phyloP scores from a whole-genome alignment of 768 basidiomycete species.

The Agaricus blazei region DNA sequence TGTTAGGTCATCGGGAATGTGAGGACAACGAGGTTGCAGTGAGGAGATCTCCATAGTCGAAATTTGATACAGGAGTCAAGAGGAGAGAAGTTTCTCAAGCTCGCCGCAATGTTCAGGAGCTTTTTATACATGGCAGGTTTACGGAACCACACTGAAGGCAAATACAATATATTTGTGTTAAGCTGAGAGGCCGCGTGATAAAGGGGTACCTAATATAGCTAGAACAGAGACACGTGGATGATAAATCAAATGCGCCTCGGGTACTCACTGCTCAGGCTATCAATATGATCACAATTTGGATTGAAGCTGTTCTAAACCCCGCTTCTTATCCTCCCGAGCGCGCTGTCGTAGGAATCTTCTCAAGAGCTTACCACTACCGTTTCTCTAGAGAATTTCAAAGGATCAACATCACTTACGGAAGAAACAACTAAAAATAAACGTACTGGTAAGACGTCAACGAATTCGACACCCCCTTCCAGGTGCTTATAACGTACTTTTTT shows the following conservation, averaged over 20 bases:
- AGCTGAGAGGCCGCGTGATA: too few relatives aligned
- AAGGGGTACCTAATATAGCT: too few relatives aligned
- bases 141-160: too few relatives aligned
- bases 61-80: background rate
- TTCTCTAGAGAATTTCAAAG: conserved; percentile 29
- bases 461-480: conserved; percentile 36
- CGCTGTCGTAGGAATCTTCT: conserved; percentile 31
- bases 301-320: background rate
- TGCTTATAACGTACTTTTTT: conserved; percentile 48
- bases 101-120: background rate
- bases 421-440: background rate
- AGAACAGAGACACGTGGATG: background rate
- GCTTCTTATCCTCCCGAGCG: conserved; percentile 19
- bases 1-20: conserved; percentile 46
- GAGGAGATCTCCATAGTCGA: conserved; percentile 25
- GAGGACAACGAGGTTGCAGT: conserved; percentile 25
- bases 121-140: background rate
- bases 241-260: background rate
- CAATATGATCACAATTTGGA: background rate
- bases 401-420: background rate
- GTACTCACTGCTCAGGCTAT: background rate
- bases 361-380: conserved; percentile 51
- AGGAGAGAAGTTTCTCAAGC: background rate
- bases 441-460: conserved; percentile 30
- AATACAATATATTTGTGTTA: too few relatives aligned